Conservation (phyloP, 2,329 filamentous ascomycete genomes). For the Fusarium oxysporum region DNA sequence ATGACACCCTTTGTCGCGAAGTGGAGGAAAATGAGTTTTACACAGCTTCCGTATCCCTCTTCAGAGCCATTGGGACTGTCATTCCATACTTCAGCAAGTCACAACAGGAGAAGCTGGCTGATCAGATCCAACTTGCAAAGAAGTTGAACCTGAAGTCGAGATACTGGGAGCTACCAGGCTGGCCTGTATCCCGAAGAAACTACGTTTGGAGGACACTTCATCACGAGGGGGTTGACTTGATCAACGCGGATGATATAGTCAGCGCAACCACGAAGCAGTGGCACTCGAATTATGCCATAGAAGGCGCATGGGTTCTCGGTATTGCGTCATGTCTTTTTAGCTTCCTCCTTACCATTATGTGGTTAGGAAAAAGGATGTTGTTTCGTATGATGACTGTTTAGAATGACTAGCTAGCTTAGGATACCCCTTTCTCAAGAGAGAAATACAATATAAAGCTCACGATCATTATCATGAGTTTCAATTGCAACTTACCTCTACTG, state of each 20-base stretch:
- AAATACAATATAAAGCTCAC: not conserved
- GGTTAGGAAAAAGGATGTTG: conserved; percentile 31
- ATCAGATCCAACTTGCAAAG: conserved; percentile 62
- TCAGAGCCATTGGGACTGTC: conserved; percentile 61
- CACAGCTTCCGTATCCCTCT: conserved; percentile 72
- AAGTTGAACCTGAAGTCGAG: conserved; percentile 64
- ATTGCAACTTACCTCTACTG: too few relatives aligned
- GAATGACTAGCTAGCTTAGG: not conserved
- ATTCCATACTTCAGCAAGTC: conserved; percentile 52
- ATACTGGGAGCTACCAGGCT: conserved; percentile 71
- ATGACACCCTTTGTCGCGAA: conserved; percentile 13
- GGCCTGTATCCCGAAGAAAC: conserved; percentile 67
- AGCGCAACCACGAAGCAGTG: conserved; percentile 46
- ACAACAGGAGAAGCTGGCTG: conserved; percentile 55
- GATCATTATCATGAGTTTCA: not conserved
- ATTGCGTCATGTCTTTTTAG: conserved; percentile 32
- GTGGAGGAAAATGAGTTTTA: conserved; percentile 64
- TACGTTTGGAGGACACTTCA: conserved; percentile 67
- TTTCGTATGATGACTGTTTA: not conserved
- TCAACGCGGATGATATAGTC: conserved; percentile 72
- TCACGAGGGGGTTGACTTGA: conserved; percentile 65
- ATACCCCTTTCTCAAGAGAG: not conserved
- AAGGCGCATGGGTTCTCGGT: conserved; percentile 37
- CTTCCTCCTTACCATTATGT: conserved; percentile 28
- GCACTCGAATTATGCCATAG: conserved; percentile 28